These are phyloP conservation scores for Monilinia laxa DNA, from an alignment of 2,329 filamentous ascomycete species.

Conservation along the genomic window DNA sequence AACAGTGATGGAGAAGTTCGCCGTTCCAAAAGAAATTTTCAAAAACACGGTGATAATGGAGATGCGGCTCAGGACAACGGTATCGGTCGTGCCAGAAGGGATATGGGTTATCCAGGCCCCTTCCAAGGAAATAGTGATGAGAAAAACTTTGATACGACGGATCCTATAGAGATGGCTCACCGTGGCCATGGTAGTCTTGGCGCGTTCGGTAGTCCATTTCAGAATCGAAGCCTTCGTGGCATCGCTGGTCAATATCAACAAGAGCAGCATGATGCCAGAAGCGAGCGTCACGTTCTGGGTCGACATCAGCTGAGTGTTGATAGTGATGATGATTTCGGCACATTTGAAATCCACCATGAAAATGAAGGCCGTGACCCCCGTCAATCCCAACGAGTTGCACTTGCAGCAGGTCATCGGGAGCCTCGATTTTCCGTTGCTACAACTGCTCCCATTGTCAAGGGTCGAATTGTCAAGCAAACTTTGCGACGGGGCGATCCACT, in stretches of 20 bases:
- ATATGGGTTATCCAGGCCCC: background rate
- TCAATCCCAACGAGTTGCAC: constrained; percentile 7
- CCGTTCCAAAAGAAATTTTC: background rate
- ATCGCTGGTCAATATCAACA: background rate
- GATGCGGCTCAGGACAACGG: background rate
- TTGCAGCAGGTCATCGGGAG: background rate
- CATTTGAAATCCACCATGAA: background rate
- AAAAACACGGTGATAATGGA: background rate
- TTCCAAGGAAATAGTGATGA: background rate
- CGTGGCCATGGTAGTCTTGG: background rate
- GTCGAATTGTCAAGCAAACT: constrained; percentile 19
- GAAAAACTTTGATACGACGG: background rate
- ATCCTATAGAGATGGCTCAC: background rate
- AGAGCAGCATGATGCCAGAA: background rate
- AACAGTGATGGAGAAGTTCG: background rate
- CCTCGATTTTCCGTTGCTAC: background rate
- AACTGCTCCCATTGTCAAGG: background rate
- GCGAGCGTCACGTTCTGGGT: background rate
- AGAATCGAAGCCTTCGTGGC: constrained; percentile 3
- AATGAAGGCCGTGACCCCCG: background rate
- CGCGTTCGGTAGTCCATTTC: background rate
- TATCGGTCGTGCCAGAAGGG: background rate
- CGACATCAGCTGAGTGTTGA: background rate
- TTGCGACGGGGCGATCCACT: background rate
- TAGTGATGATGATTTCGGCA: background rate